A percentile compares a stretch with the other conserved stretches of the same genome.
Evolutionary conservation across 192 early-diverging fungal genomes (phyloP).

Genomic region (Umbelopsis vinacea): DNA sequence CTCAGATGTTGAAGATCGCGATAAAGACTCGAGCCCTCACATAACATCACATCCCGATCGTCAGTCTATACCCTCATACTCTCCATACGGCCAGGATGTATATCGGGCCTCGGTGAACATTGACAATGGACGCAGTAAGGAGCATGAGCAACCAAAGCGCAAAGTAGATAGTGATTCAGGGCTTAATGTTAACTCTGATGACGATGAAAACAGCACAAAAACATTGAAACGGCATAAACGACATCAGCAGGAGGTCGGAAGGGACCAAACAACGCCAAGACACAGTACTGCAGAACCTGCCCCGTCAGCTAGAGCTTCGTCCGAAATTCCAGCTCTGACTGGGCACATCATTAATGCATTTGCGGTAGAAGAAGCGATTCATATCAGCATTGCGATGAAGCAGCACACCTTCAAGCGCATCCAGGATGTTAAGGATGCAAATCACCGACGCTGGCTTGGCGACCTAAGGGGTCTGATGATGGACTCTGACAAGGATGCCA

Average conservation of each 20-base stretch:
- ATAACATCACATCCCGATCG: too few relatives aligned
- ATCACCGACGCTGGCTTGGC: neutral
- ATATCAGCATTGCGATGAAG: neutral
- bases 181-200: neutral
- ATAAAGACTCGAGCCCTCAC: too few relatives aligned
- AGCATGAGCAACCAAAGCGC: neutral
- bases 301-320: too few relatives aligned
- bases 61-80: too few relatives aligned
- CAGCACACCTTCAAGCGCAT: neutral
- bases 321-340: too few relatives aligned
- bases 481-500: constrained; percentile 8
- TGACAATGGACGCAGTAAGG: neutral
- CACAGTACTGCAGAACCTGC: too few relatives aligned
- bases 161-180: neutral
- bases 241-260: neutral
- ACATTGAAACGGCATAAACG: too few relatives aligned
- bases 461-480: neutral
- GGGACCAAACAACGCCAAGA: neutral
- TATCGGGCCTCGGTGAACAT: too few relatives aligned
- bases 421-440: neutral
- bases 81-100: too few relatives aligned
- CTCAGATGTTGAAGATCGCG: too few relatives aligned
- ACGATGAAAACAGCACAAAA: too few relatives aligned
- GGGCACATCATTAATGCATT: neutral
- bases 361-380: neutral